Percentiles rank a stretch among this genome's conserved stretches.
Evolutionary conservation across 257 asterid genomes (phyloP).

Genomic region (Solanum chilense): DNA sequence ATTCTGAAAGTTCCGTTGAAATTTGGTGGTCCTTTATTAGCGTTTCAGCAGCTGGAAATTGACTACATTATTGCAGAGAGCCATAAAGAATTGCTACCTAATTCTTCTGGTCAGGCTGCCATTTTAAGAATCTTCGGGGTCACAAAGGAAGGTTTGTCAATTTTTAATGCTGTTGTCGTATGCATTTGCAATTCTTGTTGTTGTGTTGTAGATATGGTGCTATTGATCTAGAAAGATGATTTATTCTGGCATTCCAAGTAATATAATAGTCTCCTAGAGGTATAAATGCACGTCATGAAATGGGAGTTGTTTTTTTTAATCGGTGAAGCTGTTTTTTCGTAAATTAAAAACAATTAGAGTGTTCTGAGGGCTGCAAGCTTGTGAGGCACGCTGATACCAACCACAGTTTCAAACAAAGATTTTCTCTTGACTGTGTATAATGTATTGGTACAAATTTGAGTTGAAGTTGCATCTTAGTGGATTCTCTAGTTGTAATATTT

Average conservation of each 20-base stretch:
- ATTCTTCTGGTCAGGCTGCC: conserved; percentile 72
- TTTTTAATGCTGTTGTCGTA: not conserved
- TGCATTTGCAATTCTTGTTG: not conserved
- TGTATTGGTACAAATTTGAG: not conserved
- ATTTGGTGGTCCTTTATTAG: conserved; percentile 14
- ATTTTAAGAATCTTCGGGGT: conserved; percentile 87
- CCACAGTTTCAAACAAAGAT: not conserved
- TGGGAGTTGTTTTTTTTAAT: not conserved
- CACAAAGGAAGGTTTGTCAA: conserved; percentile 64
- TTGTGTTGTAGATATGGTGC: not conserved
- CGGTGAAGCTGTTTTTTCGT: not conserved
- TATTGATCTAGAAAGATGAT: not conserved
- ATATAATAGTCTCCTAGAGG: not conserved
- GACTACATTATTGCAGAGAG: conserved; percentile 78
- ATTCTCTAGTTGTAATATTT: not conserved
- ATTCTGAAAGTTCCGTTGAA: not conserved
- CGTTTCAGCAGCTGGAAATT: conserved; percentile 90
- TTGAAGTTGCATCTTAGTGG: not conserved
- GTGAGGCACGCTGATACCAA: not conserved
- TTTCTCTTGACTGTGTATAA: not conserved
- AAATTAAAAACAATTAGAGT: not conserved
- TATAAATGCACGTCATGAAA: not conserved
- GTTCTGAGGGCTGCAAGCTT: not conserved
- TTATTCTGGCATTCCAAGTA: not conserved
- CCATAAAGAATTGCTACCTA: conserved; percentile 63